phyloP scores from a whole-genome alignment of 2,329 filamentous ascomycete species.

The Alternaria angustiovoidea region DNA sequence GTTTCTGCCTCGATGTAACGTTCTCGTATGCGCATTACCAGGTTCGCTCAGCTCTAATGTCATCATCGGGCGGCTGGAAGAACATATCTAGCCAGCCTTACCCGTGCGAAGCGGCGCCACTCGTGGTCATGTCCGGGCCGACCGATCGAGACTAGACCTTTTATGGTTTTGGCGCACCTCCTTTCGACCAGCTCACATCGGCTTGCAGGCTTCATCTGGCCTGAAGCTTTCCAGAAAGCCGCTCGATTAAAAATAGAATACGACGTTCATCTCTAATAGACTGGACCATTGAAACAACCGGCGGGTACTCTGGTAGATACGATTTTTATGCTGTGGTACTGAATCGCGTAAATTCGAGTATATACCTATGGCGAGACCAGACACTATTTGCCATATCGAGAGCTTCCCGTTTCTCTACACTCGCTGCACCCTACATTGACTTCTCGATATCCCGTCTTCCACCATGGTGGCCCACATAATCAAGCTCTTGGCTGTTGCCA shows the following conservation, averaged over 20 bases:
- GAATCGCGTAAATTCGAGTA: background rate
- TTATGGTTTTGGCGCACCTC: background rate
- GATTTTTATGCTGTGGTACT: background rate
- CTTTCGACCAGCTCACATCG: background rate
- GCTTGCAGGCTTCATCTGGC: background rate
- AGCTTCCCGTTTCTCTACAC: background rate
- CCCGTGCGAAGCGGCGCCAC: background rate
- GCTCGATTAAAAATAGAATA: background rate
- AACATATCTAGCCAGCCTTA: background rate
- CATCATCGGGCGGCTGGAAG: background rate
- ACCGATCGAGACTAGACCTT: background rate
- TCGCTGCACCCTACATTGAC: background rate
- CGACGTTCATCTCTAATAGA: background rate
- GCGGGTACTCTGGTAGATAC: background rate
- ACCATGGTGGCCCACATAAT: conserved; percentile 4
- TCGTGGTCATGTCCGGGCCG: background rate
- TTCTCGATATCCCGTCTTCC: background rate
- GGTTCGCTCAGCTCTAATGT: background rate
- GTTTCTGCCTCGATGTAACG: background rate
- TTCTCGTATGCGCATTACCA: background rate
- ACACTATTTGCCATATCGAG: background rate
- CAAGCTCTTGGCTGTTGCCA: conserved; percentile 1
- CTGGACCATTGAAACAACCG: background rate
- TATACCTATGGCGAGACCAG: background rate
- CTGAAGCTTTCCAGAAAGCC: background rate